A percentile compares a stretch with the other conserved stretches of the same genome.
These are phyloP conservation scores for Beauveria sp. DNA, from an alignment of 2,329 filamentous ascomycete genomes.

Conservation along the genomic window DNA sequence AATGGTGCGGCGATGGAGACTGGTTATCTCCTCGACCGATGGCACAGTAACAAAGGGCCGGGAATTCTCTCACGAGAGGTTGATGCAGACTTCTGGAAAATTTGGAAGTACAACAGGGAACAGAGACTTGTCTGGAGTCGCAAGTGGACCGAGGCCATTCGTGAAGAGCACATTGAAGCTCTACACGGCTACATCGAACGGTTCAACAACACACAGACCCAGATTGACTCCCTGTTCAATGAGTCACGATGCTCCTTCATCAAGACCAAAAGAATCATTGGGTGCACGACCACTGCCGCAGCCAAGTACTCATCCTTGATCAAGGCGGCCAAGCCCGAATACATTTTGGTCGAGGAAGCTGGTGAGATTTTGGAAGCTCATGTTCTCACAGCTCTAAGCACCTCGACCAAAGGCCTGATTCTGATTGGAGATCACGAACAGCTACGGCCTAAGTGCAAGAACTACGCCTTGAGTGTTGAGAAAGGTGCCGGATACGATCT, in stretches of 20 bases:
- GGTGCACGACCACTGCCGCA: conserved; percentile 63
- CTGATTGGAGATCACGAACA: conserved; percentile 70
- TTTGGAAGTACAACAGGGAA: conserved; percentile 45
- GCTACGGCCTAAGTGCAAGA: conserved; percentile 58
- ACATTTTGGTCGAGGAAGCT: conserved; percentile 64
- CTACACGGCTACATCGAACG: conserved; percentile 30
- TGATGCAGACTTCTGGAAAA: not conserved
- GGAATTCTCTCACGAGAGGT: conserved; percentile 20
- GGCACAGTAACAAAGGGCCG: conserved; percentile 39
- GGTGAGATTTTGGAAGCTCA: conserved; percentile 67
- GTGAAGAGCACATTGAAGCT: conserved; percentile 40
- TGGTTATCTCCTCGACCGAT: conserved; percentile 47
- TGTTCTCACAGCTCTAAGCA: conserved; percentile 46
- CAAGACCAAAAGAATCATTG: conserved; percentile 52
- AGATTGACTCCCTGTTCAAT: conserved; percentile 36
- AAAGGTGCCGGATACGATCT: conserved; percentile 57
- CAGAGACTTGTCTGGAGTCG: conserved; percentile 29
- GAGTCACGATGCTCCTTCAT: conserved; percentile 38
- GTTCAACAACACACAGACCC: conserved; percentile 34
- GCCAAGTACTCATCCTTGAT: conserved; percentile 53
- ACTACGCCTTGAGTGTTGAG: conserved; percentile 53
- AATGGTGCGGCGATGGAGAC: not conserved
- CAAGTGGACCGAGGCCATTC: conserved; percentile 37
- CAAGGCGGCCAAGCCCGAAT: conserved; percentile 43
- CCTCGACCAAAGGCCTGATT: conserved; percentile 53